A percentile compares a stretch with the other conserved stretches of the same genome.
Conservation (phyloP, 108 stramenopile species). For the Pseudonitzschia delicatissima region DNA sequence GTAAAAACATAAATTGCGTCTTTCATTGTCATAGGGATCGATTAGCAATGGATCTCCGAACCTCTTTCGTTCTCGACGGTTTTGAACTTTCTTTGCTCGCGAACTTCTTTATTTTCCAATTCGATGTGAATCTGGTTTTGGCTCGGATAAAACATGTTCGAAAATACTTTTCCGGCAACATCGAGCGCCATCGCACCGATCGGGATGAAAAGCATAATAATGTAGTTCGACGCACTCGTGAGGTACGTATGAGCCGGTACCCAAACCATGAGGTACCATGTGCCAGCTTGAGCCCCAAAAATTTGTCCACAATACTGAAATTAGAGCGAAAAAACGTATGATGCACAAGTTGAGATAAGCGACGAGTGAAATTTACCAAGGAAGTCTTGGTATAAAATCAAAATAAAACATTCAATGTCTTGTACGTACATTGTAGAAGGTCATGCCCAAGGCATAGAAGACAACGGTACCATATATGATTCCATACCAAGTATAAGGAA, state of each 20-base stretch:
- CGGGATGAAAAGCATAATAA: constrained; percentile 61
- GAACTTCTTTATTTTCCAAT: constrained; percentile 39
- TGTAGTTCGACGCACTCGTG: constrained; percentile 64
- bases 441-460: constrained; percentile 65
- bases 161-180: constrained; percentile 73
- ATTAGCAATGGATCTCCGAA: too few relatives aligned
- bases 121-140: constrained; percentile 87
- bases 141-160: constrained; percentile 82
- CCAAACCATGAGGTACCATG: constrained; percentile 52
- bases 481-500: constrained; percentile 74
- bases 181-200: constrained; percentile 62
- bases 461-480: constrained; percentile 56
- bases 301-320: neutral
- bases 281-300: constrained; percentile 29
- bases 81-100: too few relatives aligned
- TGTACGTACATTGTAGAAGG: constrained; percentile 37
- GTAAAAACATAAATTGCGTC: too few relatives aligned
- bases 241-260: constrained; percentile 60
- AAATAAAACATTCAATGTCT: neutral
- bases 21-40: too few relatives aligned
- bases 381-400: too few relatives aligned
- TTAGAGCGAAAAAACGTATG: neutral
- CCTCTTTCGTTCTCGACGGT: neutral
- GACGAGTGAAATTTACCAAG: neutral
- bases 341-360: neutral